Evolutionary conservation across 495 filamentous ascomycete genomes (phyloP).

Genomic region (Usnea hakonensis): DNA sequence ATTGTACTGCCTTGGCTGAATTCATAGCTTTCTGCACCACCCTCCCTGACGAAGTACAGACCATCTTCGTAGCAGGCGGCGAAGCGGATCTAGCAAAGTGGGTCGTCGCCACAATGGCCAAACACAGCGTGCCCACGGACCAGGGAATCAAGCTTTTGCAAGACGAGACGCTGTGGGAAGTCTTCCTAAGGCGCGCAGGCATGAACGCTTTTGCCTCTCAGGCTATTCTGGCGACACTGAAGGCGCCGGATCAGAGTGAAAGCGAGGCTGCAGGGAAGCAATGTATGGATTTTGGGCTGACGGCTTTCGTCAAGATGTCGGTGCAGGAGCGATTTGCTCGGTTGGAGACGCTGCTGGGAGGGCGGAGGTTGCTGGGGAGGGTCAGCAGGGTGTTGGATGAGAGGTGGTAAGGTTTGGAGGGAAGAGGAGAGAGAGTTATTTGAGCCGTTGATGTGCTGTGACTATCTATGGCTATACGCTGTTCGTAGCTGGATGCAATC

Average conservation of each 20-base stretch:
- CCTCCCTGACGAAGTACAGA: constrained; percentile 35
- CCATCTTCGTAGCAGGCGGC: constrained; percentile 51
- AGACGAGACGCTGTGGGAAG: constrained; percentile 60
- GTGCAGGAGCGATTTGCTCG: constrained; percentile 31
- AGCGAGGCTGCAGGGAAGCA: neutral
- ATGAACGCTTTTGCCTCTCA: constrained; percentile 80
- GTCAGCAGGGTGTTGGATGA: constrained; percentile 19
- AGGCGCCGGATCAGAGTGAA: constrained; percentile 28
- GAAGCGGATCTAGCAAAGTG: constrained; percentile 50
- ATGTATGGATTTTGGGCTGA: constrained; percentile 38
- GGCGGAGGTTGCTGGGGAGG: constrained; percentile 19
- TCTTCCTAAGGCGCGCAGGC: constrained; percentile 63
- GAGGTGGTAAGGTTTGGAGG: constrained; percentile 14
- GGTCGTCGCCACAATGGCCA: constrained; percentile 43
- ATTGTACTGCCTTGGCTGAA: constrained; percentile 46
- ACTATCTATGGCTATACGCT: neutral
- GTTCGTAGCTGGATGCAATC: neutral
- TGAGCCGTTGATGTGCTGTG: neutral
- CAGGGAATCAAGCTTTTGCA: constrained; percentile 11
- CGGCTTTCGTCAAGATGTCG: constrained; percentile 52
- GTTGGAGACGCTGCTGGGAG: constrained; percentile 30
- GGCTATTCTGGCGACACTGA: constrained; percentile 48
- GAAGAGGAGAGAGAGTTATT: neutral
- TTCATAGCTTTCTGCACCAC: constrained; percentile 45
- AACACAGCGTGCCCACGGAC: constrained; percentile 13